These are phyloP conservation scores for Carex sylvatica DNA, from an alignment of 202 grass and related monocot genomes.

Conservation along the genomic window DNA sequence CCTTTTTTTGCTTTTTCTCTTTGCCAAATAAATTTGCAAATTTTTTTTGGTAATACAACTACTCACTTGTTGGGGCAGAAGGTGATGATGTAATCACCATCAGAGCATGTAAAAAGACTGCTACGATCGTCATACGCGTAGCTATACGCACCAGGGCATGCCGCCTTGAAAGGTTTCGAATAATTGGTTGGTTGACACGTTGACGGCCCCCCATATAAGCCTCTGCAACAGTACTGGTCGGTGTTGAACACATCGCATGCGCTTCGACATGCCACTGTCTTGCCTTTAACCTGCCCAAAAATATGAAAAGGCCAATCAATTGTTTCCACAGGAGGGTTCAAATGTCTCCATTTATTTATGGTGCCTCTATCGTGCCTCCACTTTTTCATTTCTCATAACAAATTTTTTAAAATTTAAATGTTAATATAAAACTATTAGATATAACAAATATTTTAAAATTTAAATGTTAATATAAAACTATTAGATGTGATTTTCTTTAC, in stretches of 20 bases:
- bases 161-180: conserved; percentile 74
- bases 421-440: too few species aligned
- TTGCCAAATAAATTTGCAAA: background rate
- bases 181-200: conserved; percentile 73
- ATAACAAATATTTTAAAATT: too few species aligned
- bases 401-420: too few species aligned
- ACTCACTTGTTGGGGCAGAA: conserved; percentile 56
- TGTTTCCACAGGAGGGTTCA: background rate
- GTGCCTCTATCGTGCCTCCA: too few species aligned
- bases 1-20: background rate
- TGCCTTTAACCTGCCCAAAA: conserved; percentile 2
- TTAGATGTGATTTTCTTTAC: too few species aligned
- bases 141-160: conserved; percentile 71
- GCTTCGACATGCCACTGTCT: conserved; percentile 73
- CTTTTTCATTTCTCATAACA: too few species aligned
- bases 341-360: too few species aligned
- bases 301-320: background rate
- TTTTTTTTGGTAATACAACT: background rate
- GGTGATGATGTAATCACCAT: conserved; percentile 53
- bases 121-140: conserved; percentile 85
- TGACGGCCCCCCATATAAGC: conserved; percentile 32
- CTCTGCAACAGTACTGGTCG: conserved; percentile 79
- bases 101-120: conserved; percentile 63
- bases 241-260: conserved; percentile 87
- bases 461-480: too few species aligned